A percentile compares a stretch with the other conserved stretches of the same genome.
These are phyloP conservation scores for Phytophthora cryptogea DNA, from an alignment of 352 stramenopile species.

Conservation along the genomic window DNA sequence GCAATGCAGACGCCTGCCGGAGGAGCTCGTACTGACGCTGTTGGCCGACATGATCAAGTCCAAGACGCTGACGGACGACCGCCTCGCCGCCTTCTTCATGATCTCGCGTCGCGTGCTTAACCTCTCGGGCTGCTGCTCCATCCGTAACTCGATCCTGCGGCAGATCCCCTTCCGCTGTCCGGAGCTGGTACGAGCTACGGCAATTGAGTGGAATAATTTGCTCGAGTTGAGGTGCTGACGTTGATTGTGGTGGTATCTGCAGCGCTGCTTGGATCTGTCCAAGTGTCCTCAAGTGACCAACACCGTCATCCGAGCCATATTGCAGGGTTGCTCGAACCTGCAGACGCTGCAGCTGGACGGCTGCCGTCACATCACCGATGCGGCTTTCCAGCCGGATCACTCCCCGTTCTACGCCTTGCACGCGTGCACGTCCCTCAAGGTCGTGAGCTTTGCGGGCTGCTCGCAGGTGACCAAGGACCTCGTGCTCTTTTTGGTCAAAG, in stretches of 20 bases:
- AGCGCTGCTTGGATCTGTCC: conserved; percentile 84
- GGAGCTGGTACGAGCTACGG: conserved; percentile 53
- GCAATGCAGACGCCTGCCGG: conserved; percentile 59
- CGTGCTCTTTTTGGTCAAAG: conserved; percentile 78
- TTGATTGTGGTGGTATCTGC: not conserved
- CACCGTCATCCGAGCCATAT: conserved; percentile 73
- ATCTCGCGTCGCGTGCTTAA: conserved; percentile 72
- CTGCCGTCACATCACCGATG: conserved; percentile 87
- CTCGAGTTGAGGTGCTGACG: conserved; percentile 7
- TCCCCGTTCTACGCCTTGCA: conserved; percentile 68
- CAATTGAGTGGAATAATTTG: not conserved
- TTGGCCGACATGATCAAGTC: conserved; percentile 72
- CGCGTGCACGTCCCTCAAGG: conserved; percentile 76
- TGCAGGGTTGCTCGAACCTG: conserved; percentile 77
- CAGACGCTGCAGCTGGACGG: conserved; percentile 84
- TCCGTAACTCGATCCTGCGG: conserved; percentile 87
- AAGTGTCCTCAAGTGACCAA: conserved; percentile 90
- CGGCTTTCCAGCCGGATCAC: conserved; percentile 85
- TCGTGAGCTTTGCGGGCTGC: conserved; percentile 81
- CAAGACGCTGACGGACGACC: conserved; percentile 83
- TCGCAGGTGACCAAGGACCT: conserved; percentile 81
- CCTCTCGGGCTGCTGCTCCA: conserved; percentile 71
- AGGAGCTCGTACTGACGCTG: conserved; percentile 82
- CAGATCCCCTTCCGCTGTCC: conserved; percentile 87
- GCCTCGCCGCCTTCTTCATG: conserved; percentile 82